Conservation (phyloP, 2,329 filamentous ascomycete species). For the Aspergillus bombycis region DNA sequence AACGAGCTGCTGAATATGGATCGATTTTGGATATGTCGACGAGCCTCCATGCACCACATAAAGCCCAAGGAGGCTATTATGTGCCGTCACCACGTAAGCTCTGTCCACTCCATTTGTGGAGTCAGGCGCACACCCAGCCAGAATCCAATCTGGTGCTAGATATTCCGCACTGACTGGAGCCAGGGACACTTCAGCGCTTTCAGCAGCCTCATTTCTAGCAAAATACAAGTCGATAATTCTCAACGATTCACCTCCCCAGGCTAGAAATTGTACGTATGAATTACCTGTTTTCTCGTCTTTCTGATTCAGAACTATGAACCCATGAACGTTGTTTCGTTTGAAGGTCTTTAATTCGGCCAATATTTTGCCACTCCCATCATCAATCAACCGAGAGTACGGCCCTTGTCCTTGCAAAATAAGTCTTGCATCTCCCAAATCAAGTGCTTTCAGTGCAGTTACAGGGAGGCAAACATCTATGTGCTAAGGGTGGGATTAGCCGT, state of each 20-base stretch:
- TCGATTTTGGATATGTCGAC: conserved; percentile 25
- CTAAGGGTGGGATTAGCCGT: conserved; percentile 33
- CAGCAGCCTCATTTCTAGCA: conserved; percentile 25
- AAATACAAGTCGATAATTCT: conserved; percentile 40
- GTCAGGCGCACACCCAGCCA: conserved; percentile 60
- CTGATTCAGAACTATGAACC: conserved; percentile 34
- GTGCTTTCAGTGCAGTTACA: conserved; percentile 43
- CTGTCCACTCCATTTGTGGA: conserved; percentile 30
- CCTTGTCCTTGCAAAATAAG: conserved; percentile 46
- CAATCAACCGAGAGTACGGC: conserved; percentile 36
- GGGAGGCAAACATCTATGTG: conserved; percentile 48
- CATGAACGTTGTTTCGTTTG: conserved; percentile 44
- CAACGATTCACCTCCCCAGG: conserved; percentile 72
- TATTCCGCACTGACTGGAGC: conserved; percentile 45
- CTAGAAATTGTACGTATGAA: conserved; percentile 44
- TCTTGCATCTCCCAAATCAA: conserved; percentile 29
- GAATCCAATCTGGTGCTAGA: conserved; percentile 73
- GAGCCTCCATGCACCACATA: conserved; percentile 23
- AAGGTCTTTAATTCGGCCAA: conserved; percentile 36
- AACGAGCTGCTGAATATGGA: conserved; percentile 46
- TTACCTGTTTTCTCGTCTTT: conserved; percentile 17
- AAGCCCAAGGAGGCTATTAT: conserved; percentile 75
- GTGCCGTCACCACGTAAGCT: conserved; percentile 75
- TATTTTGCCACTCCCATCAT: conserved; percentile 35
- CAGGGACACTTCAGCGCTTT: conserved; percentile 21